phyloP scores from a whole-genome alignment of 805 yeast genomes.

The Wickerhamomyces queroliae region DNA sequence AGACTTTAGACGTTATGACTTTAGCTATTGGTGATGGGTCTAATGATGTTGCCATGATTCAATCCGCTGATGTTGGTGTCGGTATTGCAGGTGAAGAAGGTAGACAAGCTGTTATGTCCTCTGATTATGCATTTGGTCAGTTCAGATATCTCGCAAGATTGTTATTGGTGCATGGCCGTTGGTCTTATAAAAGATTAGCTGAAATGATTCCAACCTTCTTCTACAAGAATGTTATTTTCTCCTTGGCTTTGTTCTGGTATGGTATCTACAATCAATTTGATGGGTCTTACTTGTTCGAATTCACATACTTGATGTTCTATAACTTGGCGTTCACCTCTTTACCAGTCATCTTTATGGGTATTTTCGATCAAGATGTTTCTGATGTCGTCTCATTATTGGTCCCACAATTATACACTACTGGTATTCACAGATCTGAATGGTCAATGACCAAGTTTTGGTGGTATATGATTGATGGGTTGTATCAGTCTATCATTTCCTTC shows the following conservation, averaged over 20 bases:
- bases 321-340: constrained; percentile 79
- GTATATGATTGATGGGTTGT: constrained; percentile 74
- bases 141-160: constrained; percentile 66
- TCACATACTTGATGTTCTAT: constrained; percentile 74
- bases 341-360: constrained; percentile 73
- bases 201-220: constrained; percentile 84
- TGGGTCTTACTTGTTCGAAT: constrained; percentile 75
- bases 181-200: constrained; percentile 78
- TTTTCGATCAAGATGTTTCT: constrained; percentile 76
- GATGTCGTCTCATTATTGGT: constrained; percentile 63
- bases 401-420: constrained; percentile 70
- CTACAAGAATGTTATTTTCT: constrained; percentile 72
- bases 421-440: constrained; percentile 72
- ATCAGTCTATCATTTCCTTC: constrained; percentile 67
- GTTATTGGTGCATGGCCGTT: constrained; percentile 74
- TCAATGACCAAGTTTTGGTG: constrained; percentile 58
- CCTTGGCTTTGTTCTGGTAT: constrained; percentile 73
- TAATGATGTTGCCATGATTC: constrained; percentile 88
- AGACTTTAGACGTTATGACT: constrained; percentile 73
- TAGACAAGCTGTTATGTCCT: constrained; percentile 82
- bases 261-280: constrained; percentile 72
- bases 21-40: constrained; percentile 87
- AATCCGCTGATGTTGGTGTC: constrained; percentile 81
- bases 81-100: constrained; percentile 94
- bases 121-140: constrained; percentile 83